Evolutionary conservation across 2,329 filamentous ascomycete genomes (phyloP).

Genomic region (Coniochaeta prunicola): DNA sequence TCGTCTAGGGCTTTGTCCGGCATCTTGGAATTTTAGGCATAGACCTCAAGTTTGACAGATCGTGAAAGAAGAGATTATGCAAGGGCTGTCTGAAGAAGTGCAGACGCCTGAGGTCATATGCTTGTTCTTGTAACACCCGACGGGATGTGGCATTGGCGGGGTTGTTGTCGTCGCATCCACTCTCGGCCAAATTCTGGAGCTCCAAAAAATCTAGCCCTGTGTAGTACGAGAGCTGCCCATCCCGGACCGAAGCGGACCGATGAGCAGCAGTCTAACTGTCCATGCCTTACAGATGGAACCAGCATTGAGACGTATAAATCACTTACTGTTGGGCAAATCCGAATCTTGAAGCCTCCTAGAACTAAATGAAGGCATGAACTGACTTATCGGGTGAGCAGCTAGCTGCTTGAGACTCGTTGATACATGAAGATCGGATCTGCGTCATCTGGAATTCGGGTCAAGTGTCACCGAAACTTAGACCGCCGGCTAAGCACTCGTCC

Average conservation of each 20-base stretch:
- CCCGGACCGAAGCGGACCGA: background rate
- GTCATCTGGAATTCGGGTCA: background rate
- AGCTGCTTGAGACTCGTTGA: background rate
- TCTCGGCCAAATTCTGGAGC: background rate
- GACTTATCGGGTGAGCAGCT: background rate
- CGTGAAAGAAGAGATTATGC: background rate
- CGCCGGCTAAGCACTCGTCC: background rate
- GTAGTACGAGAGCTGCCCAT: background rate
- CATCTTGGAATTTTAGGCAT: slow-evolving; percentile 37
- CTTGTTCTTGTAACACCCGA: background rate
- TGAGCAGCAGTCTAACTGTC: background rate
- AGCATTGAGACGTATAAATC: too few relatives aligned
- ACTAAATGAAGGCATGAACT: too few relatives aligned
- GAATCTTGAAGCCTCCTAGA: too few relatives aligned
- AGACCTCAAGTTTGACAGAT: background rate
- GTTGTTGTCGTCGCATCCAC: background rate
- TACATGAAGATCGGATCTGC: background rate
- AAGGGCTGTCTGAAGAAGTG: background rate
- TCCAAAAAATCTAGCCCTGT: background rate
- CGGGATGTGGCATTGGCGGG: background rate
- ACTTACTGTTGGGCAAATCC: too few relatives aligned
- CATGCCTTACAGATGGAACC: too few relatives aligned
- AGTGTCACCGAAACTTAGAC: background rate
- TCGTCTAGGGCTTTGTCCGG: slow-evolving; percentile 77
- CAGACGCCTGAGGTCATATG: background rate